A percentile compares a stretch with the other conserved stretches of the same genome.
phyloP scores from a whole-genome alignment of 306 rosid genomes.

The Macrotyloma uniflorum region DNA sequence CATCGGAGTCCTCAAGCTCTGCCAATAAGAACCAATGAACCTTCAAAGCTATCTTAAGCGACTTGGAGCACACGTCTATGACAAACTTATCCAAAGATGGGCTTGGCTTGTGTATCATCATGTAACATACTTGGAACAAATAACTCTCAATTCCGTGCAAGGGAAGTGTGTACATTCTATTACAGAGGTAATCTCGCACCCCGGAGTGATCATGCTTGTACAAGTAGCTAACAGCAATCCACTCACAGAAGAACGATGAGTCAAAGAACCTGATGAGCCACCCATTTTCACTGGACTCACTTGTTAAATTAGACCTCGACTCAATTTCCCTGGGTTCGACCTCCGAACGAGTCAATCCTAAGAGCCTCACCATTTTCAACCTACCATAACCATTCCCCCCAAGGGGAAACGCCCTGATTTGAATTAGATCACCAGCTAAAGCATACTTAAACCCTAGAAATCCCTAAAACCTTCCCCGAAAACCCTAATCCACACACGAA shows the following conservation, averaged over 20 bases:
- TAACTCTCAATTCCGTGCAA: conserved; percentile 91
- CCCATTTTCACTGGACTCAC: conserved; percentile 89
- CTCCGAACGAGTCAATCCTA: conserved; percentile 72
- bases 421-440: conserved; percentile 36
- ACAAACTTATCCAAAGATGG: conserved; percentile 96
- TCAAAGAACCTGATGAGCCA: conserved; percentile 99
- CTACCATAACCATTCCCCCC: conserved; percentile 55
- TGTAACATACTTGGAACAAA: conserved; percentile 93
- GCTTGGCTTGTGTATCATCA: conserved; percentile 95
- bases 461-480: conserved; percentile 49
- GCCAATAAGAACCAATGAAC: conserved; percentile 95
- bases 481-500: conserved; percentile 45
- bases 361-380: conserved; percentile 83
- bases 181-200: conserved; percentile 93
- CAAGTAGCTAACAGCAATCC: conserved; percentile 97
- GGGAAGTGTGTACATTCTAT: conserved; percentile 96
- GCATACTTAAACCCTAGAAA: conserved; percentile 47
- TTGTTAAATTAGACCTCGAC: conserved; percentile 54
- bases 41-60: conserved; percentile 90
- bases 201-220: conserved; percentile 95
- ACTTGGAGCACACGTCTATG: conserved; percentile 86
- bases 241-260: conserved; percentile 96
- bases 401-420: conserved; percentile 25
- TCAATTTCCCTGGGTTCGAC: conserved; percentile 79
- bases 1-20: conserved; percentile 90